Conservation (phyloP, 768 basidiomycete genomes). For the Lentinula raphanica region DNA sequence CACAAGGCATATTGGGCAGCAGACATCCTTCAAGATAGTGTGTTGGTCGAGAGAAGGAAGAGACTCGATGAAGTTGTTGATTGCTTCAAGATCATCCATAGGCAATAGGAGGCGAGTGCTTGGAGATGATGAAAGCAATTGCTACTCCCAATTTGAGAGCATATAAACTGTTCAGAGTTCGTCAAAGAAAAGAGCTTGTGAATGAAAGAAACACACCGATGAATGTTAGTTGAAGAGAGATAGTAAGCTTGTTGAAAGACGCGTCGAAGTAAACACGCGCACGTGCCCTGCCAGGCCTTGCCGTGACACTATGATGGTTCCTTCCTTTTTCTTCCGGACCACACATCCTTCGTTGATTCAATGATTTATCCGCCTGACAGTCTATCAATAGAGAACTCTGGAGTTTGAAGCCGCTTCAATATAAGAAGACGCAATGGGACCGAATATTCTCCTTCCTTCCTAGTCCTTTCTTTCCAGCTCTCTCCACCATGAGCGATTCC, state of each 20-base stretch:
- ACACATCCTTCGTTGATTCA: background rate
- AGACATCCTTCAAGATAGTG: slow-evolving; percentile 42
- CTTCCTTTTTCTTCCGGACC: background rate
- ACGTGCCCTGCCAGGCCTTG: background rate
- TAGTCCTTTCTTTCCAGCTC: too few species aligned
- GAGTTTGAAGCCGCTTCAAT: background rate
- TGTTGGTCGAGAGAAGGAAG: slow-evolving; percentile 39
- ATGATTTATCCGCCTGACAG: background rate
- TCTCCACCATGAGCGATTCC: slow-evolving; percentile 1
- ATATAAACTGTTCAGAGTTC: too few species aligned
- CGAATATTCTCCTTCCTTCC: background rate
- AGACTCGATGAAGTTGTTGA: slow-evolving; percentile 33
- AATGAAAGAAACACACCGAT: too few species aligned
- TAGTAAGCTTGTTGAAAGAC: background rate
- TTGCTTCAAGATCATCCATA: slow-evolving; percentile 19
- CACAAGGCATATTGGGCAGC: slow-evolving; percentile 63
- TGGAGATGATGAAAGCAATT: background rate
- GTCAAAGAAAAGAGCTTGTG: background rate
- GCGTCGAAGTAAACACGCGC: background rate
- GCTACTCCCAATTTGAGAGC: background rate
- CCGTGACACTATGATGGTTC: too few species aligned
- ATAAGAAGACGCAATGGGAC: background rate
- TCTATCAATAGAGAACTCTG: background rate
- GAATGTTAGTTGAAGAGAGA: background rate
- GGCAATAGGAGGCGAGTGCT: background rate